These are phyloP conservation scores for Curvularia eragrostidis DNA, from an alignment of 2,329 filamentous ascomycete genomes.

Conservation along the genomic window DNA sequence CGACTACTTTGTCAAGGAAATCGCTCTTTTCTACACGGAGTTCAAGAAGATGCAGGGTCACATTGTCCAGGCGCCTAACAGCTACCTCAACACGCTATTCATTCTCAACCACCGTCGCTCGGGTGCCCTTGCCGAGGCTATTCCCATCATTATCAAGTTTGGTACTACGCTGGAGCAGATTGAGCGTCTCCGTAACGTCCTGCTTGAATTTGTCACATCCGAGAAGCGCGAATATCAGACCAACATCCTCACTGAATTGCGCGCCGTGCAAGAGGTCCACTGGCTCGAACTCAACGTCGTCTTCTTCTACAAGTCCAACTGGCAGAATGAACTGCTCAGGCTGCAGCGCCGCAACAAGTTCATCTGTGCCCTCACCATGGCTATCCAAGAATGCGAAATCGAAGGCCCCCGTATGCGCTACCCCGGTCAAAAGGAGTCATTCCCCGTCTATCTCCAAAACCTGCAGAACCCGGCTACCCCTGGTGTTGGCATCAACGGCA, in stretches of 20 bases:
- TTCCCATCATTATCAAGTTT: conserved; percentile 85
- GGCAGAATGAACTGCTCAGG: conserved; percentile 91
- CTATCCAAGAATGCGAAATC: conserved; percentile 83
- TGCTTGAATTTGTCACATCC: conserved; percentile 80
- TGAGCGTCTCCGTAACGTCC: conserved; percentile 76
- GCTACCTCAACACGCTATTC: conserved; percentile 88
- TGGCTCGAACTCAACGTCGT: conserved; percentile 88
- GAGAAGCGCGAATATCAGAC: conserved; percentile 90
- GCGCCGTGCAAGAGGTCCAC: conserved; percentile 79
- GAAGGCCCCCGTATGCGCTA: conserved; percentile 79
- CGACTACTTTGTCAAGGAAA: conserved; percentile 96
- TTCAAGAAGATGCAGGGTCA: conserved; percentile 99
- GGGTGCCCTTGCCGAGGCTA: conserved; percentile 83
- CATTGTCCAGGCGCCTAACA: conserved; percentile 94
- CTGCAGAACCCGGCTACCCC: conserved; percentile 55
- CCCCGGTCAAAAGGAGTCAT: conserved; percentile 70
- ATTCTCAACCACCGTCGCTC: conserved; percentile 94
- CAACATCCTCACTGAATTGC: conserved; percentile 86
- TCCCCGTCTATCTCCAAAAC: conserved; percentile 69
- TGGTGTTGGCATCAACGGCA: conserved; percentile 51
- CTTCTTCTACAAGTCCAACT: conserved; percentile 98
- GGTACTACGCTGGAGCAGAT: conserved; percentile 85
- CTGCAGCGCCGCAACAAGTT: conserved; percentile 93
- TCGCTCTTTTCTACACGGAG: conserved; percentile 90
- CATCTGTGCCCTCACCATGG: conserved; percentile 86